Percentiles rank a stretch among this genome's conserved stretches.
These are phyloP conservation scores for Anisodus acutangulus DNA, from an alignment of 257 asterid species.

Conservation along the genomic window DNA sequence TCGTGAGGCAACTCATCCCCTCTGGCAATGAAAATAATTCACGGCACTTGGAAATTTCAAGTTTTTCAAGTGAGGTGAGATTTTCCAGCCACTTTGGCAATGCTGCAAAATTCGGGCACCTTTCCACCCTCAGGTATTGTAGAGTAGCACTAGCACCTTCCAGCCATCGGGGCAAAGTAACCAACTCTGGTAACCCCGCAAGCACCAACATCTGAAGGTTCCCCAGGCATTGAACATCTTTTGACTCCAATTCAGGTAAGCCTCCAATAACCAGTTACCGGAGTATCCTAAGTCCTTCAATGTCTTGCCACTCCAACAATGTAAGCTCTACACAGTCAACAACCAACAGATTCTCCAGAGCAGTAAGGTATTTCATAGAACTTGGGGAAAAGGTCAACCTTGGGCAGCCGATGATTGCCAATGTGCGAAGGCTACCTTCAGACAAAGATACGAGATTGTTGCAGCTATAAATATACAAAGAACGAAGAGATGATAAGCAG, in stretches of 20 bases:
- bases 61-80: not conserved
- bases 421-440: constrained; percentile 20
- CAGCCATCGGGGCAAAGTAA: constrained; percentile 25
- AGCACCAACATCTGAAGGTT: not conserved
- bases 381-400: constrained; percentile 23
- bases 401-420: constrained; percentile 5
- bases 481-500: constrained; percentile 20
- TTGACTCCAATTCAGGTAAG: not conserved
- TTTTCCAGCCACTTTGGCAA: constrained; percentile 23
- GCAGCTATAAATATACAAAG: constrained; percentile 19
- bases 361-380: not conserved
- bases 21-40: not conserved
- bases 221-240: not conserved
- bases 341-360: not conserved
- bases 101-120: not conserved
- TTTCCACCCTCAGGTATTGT: not conserved
- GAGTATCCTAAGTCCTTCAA: not conserved
- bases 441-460: not conserved
- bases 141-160: not conserved
- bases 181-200: not conserved
- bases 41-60: constrained; percentile 9
- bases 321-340: constrained; percentile 10
- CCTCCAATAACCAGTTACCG: constrained; percentile 7
- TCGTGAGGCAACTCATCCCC: constrained; percentile 13
- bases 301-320: constrained; percentile 22